Evolutionary conservation across 176 grass and related monocot species (phyloP), one percentile per base, ranked within the genome.

Genomic region (Oryza punctata): DNA sequence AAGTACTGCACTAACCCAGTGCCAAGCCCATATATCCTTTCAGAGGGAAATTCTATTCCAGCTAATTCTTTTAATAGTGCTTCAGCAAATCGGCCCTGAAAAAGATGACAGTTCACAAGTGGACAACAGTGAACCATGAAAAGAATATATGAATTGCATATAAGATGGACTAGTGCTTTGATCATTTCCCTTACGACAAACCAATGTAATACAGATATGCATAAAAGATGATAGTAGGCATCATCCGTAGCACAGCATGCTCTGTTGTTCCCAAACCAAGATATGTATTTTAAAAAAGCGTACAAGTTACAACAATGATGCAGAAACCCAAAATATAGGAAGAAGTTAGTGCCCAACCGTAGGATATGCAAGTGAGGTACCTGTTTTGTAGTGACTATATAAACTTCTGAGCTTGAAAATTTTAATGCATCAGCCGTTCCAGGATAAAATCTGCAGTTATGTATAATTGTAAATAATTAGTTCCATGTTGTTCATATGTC

Each of bases 331-430:
- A 28, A 63, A 80, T 41, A 43, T 32, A 6, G 11, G 2, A 66
- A 26, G 49, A 78, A 65, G 19, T 7, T 70, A 67, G 16, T 13
- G 21, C 12, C 10, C 30, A 72, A 52, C 65, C 32, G 23, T 67
- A 54, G 10, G 32, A 79, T 26, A 52, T 59, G 40, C 12, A 81
- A 77, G 16, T 65, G 40, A 63, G 32, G 29, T 87, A 94, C 95
- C 90, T 98, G 92, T 73, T 98, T 98, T 79, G 95, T 98, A 60
- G 95, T 98, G n/a, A 98, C 90, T 84, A 94, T 93, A 87, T 98
- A 98, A 25, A 93, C 54, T 80, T 90, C 88, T 52, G 95, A 98
- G 76, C 87, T 93, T 82, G 95, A 89, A 93, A 98, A 91, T 89
- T 88, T 98, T 77, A 98, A 85, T 77, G 95, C 95, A 90, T 98